Evolutionary conservation across 176 grass and related monocot species (phyloP).

Genomic region (Alloteropsis semialata): DNA sequence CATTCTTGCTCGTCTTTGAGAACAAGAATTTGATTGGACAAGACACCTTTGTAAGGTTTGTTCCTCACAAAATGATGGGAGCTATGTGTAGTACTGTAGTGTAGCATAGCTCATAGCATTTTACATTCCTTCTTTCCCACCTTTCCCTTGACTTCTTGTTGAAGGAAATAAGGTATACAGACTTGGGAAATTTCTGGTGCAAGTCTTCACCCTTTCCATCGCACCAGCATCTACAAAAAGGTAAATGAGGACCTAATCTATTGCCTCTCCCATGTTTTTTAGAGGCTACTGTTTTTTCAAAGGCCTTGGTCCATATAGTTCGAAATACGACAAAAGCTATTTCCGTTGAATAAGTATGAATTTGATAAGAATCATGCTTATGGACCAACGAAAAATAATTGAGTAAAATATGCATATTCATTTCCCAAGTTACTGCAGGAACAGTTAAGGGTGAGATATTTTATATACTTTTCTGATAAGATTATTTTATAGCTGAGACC

Average conservation of each 20-base stretch:
- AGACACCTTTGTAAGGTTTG: background rate
- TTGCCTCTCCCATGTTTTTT: background rate
- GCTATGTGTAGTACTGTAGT: background rate
- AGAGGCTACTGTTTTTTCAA: background rate
- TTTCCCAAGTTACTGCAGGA: background rate
- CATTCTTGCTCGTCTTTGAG: background rate
- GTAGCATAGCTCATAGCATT: background rate
- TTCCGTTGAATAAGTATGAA: background rate
- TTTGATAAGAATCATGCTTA: background rate
- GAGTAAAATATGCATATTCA: background rate
- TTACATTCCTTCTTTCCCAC: slow-evolving; percentile 7
- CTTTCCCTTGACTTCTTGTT: background rate
- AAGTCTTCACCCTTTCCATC: background rate
- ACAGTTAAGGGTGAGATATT: background rate
- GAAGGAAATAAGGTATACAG: background rate
- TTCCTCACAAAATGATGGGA: background rate
- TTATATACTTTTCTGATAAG: background rate
- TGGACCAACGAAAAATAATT: background rate
- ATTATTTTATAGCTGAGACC: background rate
- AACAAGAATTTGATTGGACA: background rate
- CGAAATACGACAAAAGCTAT: background rate
- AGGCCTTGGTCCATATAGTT: background rate
- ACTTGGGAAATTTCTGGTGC: background rate
- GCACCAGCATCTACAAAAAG: background rate
- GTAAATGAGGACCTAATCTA: slow-evolving; percentile 3